phyloP scores from a whole-genome alignment of 768 basidiomycete species.

The Termitomyces sp. region DNA sequence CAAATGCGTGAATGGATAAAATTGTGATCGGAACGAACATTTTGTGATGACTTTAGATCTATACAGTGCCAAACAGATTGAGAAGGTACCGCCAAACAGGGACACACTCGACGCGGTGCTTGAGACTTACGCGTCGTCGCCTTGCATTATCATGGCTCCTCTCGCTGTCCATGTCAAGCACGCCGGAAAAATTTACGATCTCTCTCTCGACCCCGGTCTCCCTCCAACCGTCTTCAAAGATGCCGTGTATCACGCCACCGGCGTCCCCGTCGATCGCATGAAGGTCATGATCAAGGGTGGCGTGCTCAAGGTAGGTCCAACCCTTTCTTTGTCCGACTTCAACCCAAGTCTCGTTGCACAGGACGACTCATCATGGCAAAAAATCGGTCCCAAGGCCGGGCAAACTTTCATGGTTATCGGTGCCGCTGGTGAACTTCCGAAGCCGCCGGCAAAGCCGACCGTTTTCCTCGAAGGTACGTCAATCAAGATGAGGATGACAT shows the following conservation, averaged over 20 bases:
- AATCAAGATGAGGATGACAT: neutral
- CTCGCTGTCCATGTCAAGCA: conserved; percentile 85
- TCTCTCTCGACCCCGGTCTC: conserved; percentile 68
- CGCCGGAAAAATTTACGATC: conserved; percentile 69
- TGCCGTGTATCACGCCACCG: conserved; percentile 72
- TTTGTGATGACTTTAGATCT: conserved; percentile 11
- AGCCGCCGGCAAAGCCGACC: conserved; percentile 71
- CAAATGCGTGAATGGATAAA: conserved; percentile 8
- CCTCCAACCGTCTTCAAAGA: conserved; percentile 78
- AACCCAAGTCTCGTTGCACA: conserved; percentile 19
- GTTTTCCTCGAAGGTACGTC: conserved; percentile 80
- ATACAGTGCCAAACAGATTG: conserved; percentile 6
- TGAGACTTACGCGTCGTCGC: conserved; percentile 18
- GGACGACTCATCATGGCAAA: conserved; percentile 87
- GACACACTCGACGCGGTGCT: conserved; percentile 8
- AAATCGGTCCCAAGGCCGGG: conserved; percentile 77
- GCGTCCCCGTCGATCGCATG: conserved; percentile 88
- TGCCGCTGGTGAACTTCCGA: conserved; percentile 86
- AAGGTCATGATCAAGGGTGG: conserved; percentile 97
- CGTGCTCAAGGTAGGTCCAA: conserved; percentile 65
- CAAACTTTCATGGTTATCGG: conserved; percentile 94
- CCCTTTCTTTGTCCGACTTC: neutral
- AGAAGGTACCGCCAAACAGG: conserved; percentile 7
- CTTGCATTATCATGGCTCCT: conserved; percentile 45
- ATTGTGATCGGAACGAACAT: conserved; percentile 4